Conservation (phyloP, 1,139 yeast genomes). For the Suhomyces anneliseae region DNA sequence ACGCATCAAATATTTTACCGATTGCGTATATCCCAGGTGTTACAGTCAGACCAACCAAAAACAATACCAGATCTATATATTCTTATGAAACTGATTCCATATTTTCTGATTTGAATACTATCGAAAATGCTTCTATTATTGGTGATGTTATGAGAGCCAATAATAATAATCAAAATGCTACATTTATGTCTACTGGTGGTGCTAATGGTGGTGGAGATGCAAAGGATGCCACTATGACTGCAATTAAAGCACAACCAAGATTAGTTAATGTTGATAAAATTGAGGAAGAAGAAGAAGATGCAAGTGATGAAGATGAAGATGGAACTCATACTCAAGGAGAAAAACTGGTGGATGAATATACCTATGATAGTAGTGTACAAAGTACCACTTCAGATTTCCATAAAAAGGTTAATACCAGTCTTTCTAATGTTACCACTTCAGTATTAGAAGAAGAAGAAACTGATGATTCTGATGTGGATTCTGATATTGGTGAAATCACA, state of each 20-base stretch:
- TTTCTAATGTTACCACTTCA: constrained; percentile 3
- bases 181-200: constrained; percentile 6
- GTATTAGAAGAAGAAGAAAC: constrained; percentile 11
- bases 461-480: constrained; percentile 46
- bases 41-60: constrained; percentile 57
- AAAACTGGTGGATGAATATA: not conserved
- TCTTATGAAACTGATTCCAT: constrained; percentile 53
- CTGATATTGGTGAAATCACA: constrained; percentile 48
- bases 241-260: constrained; percentile 69
- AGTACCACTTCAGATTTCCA: constrained; percentile 5
- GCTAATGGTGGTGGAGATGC: constrained; percentile 4
- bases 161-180: constrained; percentile 17
- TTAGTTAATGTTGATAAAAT: constrained; percentile 58
- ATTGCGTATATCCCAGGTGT: constrained; percentile 95
- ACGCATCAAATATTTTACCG: constrained; percentile 88
- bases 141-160: constrained; percentile 46
- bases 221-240: constrained; percentile 50
- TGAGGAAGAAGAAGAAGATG: constrained; percentile 27
- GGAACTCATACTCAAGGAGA: not conserved
- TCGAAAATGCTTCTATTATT: constrained; percentile 56
- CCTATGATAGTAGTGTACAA: constrained; percentile 6
- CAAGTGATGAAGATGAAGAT: constrained; percentile 2
- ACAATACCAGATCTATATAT: constrained; percentile 48
- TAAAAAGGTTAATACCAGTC: not conserved
- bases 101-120: constrained; percentile 50